Percentiles rank a stretch among this genome's conserved stretches.
These are phyloP conservation scores for Zymoseptoria crescenta DNA, from an alignment of 2,329 filamentous ascomycete genomes.

Conservation along the genomic window DNA sequence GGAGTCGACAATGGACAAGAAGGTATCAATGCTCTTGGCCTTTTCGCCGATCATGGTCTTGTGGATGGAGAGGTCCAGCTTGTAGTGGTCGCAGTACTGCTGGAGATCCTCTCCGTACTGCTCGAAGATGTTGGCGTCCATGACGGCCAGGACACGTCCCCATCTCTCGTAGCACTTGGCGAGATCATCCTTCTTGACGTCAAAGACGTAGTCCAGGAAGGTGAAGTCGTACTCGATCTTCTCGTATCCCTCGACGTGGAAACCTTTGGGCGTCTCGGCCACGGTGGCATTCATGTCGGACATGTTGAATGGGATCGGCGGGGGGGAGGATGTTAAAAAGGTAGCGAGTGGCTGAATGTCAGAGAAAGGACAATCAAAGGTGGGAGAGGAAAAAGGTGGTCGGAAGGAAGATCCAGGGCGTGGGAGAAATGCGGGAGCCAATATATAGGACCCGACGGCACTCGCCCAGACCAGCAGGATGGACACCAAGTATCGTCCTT, in stretches of 20 bases:
- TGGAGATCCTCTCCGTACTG: conserved; percentile 60
- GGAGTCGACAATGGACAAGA: conserved; percentile 61
- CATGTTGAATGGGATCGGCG: conserved; percentile 41
- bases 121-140: conserved; percentile 63
- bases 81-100: conserved; percentile 58
- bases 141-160: conserved; percentile 59
- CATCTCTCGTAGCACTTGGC: conserved; percentile 58
- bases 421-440: background rate
- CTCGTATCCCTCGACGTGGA: conserved; percentile 65
- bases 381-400: background rate
- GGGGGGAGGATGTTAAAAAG: background rate
- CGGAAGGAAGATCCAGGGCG: background rate
- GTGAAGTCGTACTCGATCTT: conserved; percentile 71
- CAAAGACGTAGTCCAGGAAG: conserved; percentile 63
- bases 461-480: background rate
- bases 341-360: background rate
- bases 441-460: background rate
- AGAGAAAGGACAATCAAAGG: background rate
- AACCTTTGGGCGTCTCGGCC: conserved; percentile 54
- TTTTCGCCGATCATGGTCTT: conserved; percentile 70
- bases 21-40: conserved; percentile 63
- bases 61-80: conserved; percentile 56
- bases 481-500: background rate
- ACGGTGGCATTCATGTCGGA: conserved; percentile 63
- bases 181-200: conserved; percentile 52